Evolutionary conservation across 106 monocot species (phyloP), one percentile per base, ranked within the genome.

Genomic region (Xerophyta viscosa): DNA sequence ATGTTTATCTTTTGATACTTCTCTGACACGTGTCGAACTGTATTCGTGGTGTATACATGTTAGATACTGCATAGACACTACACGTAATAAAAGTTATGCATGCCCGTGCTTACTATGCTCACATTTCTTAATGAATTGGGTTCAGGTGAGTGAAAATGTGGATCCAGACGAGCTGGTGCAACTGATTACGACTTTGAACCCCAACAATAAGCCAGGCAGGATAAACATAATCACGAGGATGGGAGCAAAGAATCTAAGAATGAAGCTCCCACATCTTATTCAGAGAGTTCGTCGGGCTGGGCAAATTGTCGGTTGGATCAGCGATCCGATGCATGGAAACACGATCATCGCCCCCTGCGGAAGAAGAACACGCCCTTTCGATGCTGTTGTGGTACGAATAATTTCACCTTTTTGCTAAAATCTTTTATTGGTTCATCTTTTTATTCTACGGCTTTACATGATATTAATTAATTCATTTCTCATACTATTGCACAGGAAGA

Each of bases 321-420:
- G 71, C 18, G 88, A 88, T 20, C 88, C 88, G 1, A 88, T 88
- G 88, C 88, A 88, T 18, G 88, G 88, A 6, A 88, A 88, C 79
- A 88, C 88, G 39, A 88, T 83, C 59, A 88, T 79, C 46, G 83
- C 88, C 5, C 88, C 88, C 8, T 88, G 83, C 33, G 88, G 88
- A 8, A 78, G 78, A 61, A 83, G 83, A 52, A 88, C 88, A 55
- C 83, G 88, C 44, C 79, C 83, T 1, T 86, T 86, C 33, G 85
- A 86, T 37, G 64, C 80, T 24, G 80, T 86, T 45, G 60, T 67
- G 80, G 85, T 80, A 72, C n/a, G n/a, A n/a, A 7, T 19, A 21
- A 8, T 47, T 37, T 0, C 20, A 27, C 12, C 49, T 33, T 33
- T 33, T 10, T n/a, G n/a, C n/a, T 33, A 33, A 33, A 33, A 5